Evolutionary conservation across 2,329 filamentous ascomycete species (phyloP), one percentile per base, ranked within the genome.

Genomic region (Colletotrichum godetiae): DNA sequence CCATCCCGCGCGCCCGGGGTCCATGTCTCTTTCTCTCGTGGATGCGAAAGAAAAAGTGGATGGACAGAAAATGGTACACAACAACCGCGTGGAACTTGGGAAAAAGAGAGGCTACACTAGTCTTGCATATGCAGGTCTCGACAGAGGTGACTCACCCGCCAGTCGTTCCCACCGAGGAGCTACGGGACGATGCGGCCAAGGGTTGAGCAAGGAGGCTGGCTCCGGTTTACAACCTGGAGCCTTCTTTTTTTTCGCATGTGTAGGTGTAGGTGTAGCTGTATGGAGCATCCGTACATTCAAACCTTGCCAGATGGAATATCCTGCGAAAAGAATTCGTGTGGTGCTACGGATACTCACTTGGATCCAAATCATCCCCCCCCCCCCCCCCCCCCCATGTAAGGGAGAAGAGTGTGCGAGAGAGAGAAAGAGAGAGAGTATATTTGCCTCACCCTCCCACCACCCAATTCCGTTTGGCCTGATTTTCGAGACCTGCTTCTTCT

Each of bases 61-160:
- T 22, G 24, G 11, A 33, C 37, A 8, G n/a, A n/a, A 10, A 7
- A 35, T 19, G 24, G 27, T 63, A n/a, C 42, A 49, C 19, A 49
- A 49, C 42, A 19, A 52, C 46, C 60, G 42, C 37, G 60, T 63
- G 11, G 60, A 63, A 29, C 52, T 52, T 33, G 29, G 52, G 42
- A 19, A 42, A 42, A 42, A 19, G 2, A 42, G 15, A 42, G 37
- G 42, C 31, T 67, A 62, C 57, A 35, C 65, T 68, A 73, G 68
- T 59, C 57, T 68, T 60, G 64, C 68, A 73, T 72, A 74, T 74
- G 64, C 72, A 73, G 69, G 72, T 68, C 68, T 74, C 68, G 63
- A 73, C 68, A 75, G 72, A 70, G 68, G 75, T 78, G 77, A 78
- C 73, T 78, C 77, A 78, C 76, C 72, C 72, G 71, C 77, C 75